Conservation (phyloP, 768 basidiomycete species). For the Suillus variegatus region DNA sequence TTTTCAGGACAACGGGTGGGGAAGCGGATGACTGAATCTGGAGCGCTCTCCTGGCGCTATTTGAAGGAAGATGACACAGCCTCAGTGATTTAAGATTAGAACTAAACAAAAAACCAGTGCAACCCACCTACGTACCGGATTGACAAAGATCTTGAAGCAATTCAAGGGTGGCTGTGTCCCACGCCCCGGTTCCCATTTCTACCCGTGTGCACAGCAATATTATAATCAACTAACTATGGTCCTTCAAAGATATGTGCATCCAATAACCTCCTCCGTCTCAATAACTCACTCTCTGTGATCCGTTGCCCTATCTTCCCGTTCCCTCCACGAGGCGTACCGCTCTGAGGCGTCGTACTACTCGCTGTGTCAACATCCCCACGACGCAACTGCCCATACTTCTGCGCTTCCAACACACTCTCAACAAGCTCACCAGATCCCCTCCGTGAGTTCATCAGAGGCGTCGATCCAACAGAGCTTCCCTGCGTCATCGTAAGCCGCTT, state of each 20-base stretch:
- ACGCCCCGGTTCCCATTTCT: not conserved
- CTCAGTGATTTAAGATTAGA: not conserved
- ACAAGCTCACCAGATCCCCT: slow-evolving; percentile 23
- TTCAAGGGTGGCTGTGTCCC: slow-evolving; percentile 34
- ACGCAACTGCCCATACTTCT: not conserved
- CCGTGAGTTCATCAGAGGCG: slow-evolving; percentile 21
- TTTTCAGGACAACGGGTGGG: slow-evolving; percentile 17
- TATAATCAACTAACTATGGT: no score
- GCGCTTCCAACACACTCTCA: slow-evolving; percentile 18
- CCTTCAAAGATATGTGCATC: slow-evolving; percentile 65
- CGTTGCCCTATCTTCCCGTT: slow-evolving; percentile 59
- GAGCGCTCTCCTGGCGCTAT: slow-evolving; percentile 17
- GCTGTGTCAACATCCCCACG: not conserved
- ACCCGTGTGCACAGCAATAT: not conserved
- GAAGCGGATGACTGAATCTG: slow-evolving; percentile 6
- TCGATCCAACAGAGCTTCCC: slow-evolving; percentile 22
- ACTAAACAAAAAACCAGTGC: slow-evolving; percentile 25
- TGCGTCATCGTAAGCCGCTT: slow-evolving; percentile 33
- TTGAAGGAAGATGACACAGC: slow-evolving; percentile 25
- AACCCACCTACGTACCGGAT: not conserved
- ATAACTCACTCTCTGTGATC: slow-evolving; percentile 77
- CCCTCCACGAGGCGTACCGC: slow-evolving; percentile 27
- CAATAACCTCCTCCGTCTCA: slow-evolving; percentile 75
- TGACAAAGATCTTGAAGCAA: not conserved
- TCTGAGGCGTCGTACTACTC: slow-evolving; percentile 18